A percentile compares a stretch with the other conserved stretches of the same genome.
Conservation (phyloP, 495 filamentous ascomycete genomes). For the Ramalina peruviana region DNA sequence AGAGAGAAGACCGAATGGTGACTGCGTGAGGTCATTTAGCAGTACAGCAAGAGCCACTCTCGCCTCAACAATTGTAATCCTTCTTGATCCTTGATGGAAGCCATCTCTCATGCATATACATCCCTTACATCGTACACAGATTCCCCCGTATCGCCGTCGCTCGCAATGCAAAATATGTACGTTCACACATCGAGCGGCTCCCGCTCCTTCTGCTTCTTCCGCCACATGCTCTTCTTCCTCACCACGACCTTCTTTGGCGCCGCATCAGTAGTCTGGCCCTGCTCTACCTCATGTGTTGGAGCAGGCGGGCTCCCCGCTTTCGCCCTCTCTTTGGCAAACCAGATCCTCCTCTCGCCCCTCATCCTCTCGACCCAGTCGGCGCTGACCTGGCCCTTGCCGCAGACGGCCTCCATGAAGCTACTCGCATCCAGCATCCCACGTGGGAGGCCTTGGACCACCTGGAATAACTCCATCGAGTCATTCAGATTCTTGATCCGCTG, state of each 20-base stretch:
- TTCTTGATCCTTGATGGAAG: not conserved
- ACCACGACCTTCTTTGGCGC: not conserved
- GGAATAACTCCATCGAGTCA: conserved; percentile 93
- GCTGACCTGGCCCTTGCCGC: conserved; percentile 9
- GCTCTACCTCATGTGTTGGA: not conserved
- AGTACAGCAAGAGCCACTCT: too few relatives aligned
- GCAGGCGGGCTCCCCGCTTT: not conserved
- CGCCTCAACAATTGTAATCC: too few relatives aligned
- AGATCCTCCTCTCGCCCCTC: conserved; percentile 8
- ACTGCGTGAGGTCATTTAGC: too few relatives aligned
- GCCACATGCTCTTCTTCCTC: conserved; percentile 1
- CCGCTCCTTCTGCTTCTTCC: not conserved
- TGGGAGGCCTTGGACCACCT: conserved; percentile 85
- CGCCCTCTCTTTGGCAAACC: conserved; percentile 12
- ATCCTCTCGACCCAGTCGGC: conserved; percentile 14
- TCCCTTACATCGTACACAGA: not conserved
- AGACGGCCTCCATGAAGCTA: conserved; percentile 48
- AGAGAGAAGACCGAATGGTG: too few relatives aligned
- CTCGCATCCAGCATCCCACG: conserved; percentile 70
- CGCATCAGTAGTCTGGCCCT: conserved; percentile 3
- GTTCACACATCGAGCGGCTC: conserved; percentile 4
- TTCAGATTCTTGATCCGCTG: conserved; percentile 60
- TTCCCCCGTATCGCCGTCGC: too few relatives aligned
- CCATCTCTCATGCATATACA: not conserved
- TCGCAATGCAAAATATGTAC: not conserved